phyloP scores from a whole-genome alignment of 257 asterid species.

The Solanum gracilifrons region DNA sequence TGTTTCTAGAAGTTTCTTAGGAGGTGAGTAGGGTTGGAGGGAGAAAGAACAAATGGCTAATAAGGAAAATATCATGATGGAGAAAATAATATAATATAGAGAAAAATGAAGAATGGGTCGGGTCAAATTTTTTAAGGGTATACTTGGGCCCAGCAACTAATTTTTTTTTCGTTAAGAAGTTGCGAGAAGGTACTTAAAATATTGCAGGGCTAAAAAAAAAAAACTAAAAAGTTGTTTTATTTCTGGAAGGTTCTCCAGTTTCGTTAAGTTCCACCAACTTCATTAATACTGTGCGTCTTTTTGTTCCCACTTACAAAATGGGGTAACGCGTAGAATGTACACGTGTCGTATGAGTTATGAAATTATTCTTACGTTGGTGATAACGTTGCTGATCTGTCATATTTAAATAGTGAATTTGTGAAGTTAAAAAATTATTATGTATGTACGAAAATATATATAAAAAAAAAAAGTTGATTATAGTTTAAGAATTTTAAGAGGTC shows the following conservation, averaged over 20 bases:
- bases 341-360: background rate
- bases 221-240: background rate
- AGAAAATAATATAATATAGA: background rate
- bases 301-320: background rate
- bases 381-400: background rate
- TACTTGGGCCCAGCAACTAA: background rate
- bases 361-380: background rate
- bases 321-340: background rate
- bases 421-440: background rate
- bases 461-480: background rate
- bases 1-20: constrained; percentile 21
- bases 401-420: too few relatives aligned
- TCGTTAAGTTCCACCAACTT: background rate
- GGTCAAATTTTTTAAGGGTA: background rate
- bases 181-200: constrained; percentile 7
- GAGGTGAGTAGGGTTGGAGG: background rate
- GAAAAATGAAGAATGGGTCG: background rate
- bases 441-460: background rate
- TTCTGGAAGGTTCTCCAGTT: background rate
- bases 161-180: background rate
- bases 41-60: background rate
- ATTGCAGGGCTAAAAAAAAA: background rate
- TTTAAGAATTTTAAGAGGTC: background rate
- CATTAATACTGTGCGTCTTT: background rate
- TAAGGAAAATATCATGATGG: background rate